Conservation (phyloP, 2,329 filamentous ascomycete species). For the Gaeumannomyces sp. region DNA sequence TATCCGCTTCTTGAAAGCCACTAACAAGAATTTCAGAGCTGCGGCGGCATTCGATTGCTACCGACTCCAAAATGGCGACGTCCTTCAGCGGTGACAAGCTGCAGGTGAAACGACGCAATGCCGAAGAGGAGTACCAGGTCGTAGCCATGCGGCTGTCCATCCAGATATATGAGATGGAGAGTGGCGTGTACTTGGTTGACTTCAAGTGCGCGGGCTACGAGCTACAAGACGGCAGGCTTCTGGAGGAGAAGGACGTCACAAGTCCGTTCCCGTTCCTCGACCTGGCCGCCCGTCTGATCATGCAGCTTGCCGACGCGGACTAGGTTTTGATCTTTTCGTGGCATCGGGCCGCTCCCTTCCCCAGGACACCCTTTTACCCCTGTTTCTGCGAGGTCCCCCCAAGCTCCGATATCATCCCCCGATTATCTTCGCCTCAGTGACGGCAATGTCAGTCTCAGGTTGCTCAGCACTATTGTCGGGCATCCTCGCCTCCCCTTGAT, state of each 20-base stretch:
- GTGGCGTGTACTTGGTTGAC: constrained; percentile 88
- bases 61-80: constrained; percentile 20
- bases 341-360: not conserved
- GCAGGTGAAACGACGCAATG: constrained; percentile 33
- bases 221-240: constrained; percentile 61
- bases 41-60: constrained; percentile 28
- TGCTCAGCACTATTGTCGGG: not conserved
- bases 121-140: constrained; percentile 52
- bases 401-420: not conserved
- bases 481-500: not conserved
- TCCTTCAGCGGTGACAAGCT: constrained; percentile 32
- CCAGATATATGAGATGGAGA: constrained; percentile 91
- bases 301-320: constrained; percentile 82
- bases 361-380: not conserved
- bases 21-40: constrained; percentile 27
- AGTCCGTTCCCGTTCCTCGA: constrained; percentile 95
- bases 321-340: constrained; percentile 21
- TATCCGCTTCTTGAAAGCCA: not conserved
- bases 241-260: constrained; percentile 91
- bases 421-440: not conserved
- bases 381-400: too few species aligned
- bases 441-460: too few species aligned
- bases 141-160: constrained; percentile 95
- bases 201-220: constrained; percentile 99
- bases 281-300: constrained; percentile 84